Base-by-base conservation (phyloP, 345 rosid genomes). In the Dipteronia dyeriana region DNA sequence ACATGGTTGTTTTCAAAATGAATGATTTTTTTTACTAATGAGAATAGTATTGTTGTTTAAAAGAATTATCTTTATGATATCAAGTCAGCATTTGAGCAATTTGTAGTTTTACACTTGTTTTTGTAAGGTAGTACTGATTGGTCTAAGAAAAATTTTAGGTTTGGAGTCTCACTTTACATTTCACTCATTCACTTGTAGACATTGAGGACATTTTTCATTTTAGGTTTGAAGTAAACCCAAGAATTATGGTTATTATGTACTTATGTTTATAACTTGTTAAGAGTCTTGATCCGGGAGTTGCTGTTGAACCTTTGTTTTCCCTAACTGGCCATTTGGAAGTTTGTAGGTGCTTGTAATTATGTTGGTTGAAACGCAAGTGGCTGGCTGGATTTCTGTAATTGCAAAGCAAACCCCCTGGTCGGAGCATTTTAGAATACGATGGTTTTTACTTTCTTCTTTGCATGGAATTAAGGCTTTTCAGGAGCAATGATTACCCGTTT, bases 81-180 rank as follows among this genome's bases (percentile, higher is more conserved):
- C 38, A 34, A 34, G 38, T 16, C 57, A 53, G 57, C 57, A 53
- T 53, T 53, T 53, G 57, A 53, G 57, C 57, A 53, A 53, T 14
- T 53, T 53, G 57, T 53, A 53, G 57, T 45, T 53, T 62, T 74
- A 34, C 34, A n/a, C 68, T 78, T 73, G 70, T 76, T 19, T 41
- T 45, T 80, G 66, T 73, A 90, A 95, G 74, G 13, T 75, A 81
- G 13, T 75, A 81, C 84, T 45, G 85, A 62, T 45, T 87, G 81
- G 87, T 43, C 49, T 79, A 83, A 75, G 71, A 86, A n/a, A n/a
- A n/a, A n/a, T n/a, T n/a, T n/a, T n/a, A n/a, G n/a, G n/a, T n/a
- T n/a, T n/a, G n/a, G n/a, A n/a, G n/a, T n/a, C n/a, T n/a, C n/a
- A n/a, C n/a, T n/a, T n/a, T n/a, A n/a, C n/a, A n/a, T n/a, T n/a